Base-by-base conservation (phyloP, 768 basidiomycete species). In the Wakefieldia striispora region DNA sequence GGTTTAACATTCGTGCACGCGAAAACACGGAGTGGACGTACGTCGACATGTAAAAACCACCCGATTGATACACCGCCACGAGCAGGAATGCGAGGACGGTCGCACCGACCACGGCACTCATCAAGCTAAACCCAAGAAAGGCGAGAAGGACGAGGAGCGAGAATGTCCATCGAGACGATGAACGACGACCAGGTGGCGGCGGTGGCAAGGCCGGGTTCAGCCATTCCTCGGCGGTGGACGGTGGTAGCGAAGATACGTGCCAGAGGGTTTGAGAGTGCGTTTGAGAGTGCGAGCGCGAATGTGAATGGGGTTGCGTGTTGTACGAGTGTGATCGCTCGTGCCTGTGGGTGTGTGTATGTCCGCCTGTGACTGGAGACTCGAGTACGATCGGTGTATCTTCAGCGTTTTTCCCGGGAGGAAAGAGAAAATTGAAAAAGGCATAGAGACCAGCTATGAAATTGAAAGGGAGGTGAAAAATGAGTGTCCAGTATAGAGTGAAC, bases 401-500 rank as follows among this genome's bases (percentile, higher is more conserved):
- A 4, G 44, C 49, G 4, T 23, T 54, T 33, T 61, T 61, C 2
- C 57, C 51, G 1, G 75, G 70, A 2, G 73, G 72, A 48, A 72
- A 71, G 4, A 68, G 51, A 29, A 76, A 62, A 42, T 76, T 76
- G 43, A 72, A 49, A 54, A 74, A 75, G 1, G 75, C 74, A 43
- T 74, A 76, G 2, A 53, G 43, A 6, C 75, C 75, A 49, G 71
- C 69, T 29, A 74, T 31, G 26, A 70, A 50, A 48, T 70, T 76
- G 36, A 71, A 59, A 0, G 76, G 75, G n/a, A 63, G 63, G 57
- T 76, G 70, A 54, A 77, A 72, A 23, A 77, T 62, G n/a, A 77
- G 47, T 1, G 73, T 74, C 75, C 75, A 77, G 55, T 75, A 77
- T 11, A 78, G 65, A 10, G 75, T 77, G 62, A 77, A 77, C 12